Evolutionary conservation across 1,284 basidiomycete genomes (phyloP), one percentile per base, ranked within the genome.

Genomic region (Coniophora puteana): DNA sequence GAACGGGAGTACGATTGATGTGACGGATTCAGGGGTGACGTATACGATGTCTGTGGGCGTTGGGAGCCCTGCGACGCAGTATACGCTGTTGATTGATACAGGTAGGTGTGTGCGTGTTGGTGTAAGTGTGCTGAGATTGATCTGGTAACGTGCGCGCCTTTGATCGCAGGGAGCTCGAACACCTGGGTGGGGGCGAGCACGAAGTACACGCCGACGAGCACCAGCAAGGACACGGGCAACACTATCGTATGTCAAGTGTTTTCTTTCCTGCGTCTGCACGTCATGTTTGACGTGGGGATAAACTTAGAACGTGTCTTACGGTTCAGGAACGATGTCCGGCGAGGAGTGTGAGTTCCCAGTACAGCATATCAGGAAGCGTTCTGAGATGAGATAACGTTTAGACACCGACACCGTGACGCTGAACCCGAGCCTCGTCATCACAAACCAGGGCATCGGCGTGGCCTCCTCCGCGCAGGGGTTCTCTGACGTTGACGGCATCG

Each of bases 21-120:
- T 75, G 18, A 78, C 71, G 22, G 72, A 81, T 55, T 63, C 76
- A 34, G 67, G 57, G 44, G 71, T 74, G 12, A 69, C 68, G 14
- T 78, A 78, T 52, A 63, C 61, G 5, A 61, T 60, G 14, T 52
- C 63, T 4, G 68, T 76, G 37, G 71, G 70, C 33, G 67, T 78
- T 14, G 75, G 76, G 14, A 62, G 32, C 38, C 74, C 74, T 13
- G 47, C 69, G 1, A 73, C 67, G 6, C 38, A 62, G 30, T 74
- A 65, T 54, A 65, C 54, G 2, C 69, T 81, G 40, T 58, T 80
- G 44, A 73, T 81, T 30, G 78, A 80, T 46, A 80, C 75, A 1
- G 77, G 75, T 60, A 40, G 13, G 53, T 37, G 25, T 8, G n/a
- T 41, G 16, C 21, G 2, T 36, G 11, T 3, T 36, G 17, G n/a